A percentile compares a stretch with the other conserved stretches of the same genome.
phyloP scores from a whole-genome alignment of 805 yeast species.

The Tetrapisispora phaffii region DNA sequence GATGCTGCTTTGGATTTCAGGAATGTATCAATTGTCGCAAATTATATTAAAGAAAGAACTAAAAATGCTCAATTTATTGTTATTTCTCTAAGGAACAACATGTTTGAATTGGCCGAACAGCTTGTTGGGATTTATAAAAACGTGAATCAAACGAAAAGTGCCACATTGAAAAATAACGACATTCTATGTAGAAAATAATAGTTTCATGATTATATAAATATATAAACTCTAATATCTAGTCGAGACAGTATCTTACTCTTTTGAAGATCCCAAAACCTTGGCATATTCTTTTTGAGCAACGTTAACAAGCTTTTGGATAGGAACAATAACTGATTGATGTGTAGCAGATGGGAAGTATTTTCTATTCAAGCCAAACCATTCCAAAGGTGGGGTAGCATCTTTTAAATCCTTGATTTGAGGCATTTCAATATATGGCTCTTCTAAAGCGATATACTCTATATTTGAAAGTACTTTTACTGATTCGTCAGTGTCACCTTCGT shows the following conservation, averaged over 20 bases:
- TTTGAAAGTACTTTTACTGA: constrained; percentile 17
- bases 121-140: constrained; percentile 93
- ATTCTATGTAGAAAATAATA: constrained; percentile 16
- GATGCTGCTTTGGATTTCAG: constrained; percentile 97
- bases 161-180: constrained; percentile 62
- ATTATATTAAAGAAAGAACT: constrained; percentile 90
- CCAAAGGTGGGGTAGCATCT: constrained; percentile 94
- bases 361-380: constrained; percentile 94
- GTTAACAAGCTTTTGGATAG: constrained; percentile 62
- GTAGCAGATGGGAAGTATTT: constrained; percentile 76
- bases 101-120: constrained; percentile 94
- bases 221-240: no score
- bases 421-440: constrained; percentile 74
- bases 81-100: constrained; percentile 87
- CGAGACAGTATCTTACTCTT: not conserved
- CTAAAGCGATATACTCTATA: constrained; percentile 45
- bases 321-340: constrained; percentile 67
- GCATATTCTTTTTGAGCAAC: constrained; percentile 47
- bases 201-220: no score
- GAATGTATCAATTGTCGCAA: constrained; percentile 95
- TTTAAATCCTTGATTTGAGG: constrained; percentile 89
- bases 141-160: constrained; percentile 80
- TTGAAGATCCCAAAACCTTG: constrained; percentile 33
- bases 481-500: constrained; percentile 38
- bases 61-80: constrained; percentile 95